These are phyloP conservation scores for Hydnomerulius pinastri DNA, from an alignment of 768 basidiomycete species.

Conservation along the genomic window DNA sequence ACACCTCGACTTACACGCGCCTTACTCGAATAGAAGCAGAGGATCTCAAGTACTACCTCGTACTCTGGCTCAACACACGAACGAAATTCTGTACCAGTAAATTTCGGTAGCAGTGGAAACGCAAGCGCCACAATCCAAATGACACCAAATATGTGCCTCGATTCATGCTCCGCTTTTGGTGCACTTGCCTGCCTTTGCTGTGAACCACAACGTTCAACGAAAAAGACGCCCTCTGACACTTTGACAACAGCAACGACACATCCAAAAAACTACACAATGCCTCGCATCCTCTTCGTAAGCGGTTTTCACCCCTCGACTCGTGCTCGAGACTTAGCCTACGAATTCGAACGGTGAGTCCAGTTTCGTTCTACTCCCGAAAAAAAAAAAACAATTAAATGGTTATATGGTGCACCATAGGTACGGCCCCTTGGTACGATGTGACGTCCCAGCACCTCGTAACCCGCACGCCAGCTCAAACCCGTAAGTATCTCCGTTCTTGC, in stretches of 20 bases:
- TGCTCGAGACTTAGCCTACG: slow-evolving; percentile 80
- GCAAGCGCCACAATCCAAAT: slow-evolving; percentile 41
- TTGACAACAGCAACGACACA: background rate
- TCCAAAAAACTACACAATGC: slow-evolving; percentile 44
- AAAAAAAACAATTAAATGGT: slow-evolving; percentile 4
- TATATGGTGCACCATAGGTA: slow-evolving; percentile 48
- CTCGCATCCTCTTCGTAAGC: slow-evolving; percentile 85
- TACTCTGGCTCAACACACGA: no score
- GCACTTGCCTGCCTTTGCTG: slow-evolving; percentile 15
- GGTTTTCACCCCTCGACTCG: slow-evolving; percentile 84
- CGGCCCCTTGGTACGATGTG: slow-evolving; percentile 84
- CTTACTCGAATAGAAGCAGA: no score
- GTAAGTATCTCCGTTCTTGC: slow-evolving; percentile 55
- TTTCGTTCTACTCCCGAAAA: background rate
- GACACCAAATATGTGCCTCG: no score
- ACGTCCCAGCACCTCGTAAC: slow-evolving; percentile 86
- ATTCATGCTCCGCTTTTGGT: slow-evolving; percentile 34
- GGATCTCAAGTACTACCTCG: background rate
- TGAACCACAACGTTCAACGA: slow-evolving; percentile 23
- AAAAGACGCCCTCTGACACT: slow-evolving; percentile 1
- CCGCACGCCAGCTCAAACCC: slow-evolving; percentile 73
- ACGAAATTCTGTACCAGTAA: background rate
- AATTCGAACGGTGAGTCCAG: slow-evolving; percentile 75
- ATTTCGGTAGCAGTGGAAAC: background rate
- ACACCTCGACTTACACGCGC: no score